Evolutionary conservation across 306 rosid species (phyloP).

Genomic region (Trifolium repens): DNA sequence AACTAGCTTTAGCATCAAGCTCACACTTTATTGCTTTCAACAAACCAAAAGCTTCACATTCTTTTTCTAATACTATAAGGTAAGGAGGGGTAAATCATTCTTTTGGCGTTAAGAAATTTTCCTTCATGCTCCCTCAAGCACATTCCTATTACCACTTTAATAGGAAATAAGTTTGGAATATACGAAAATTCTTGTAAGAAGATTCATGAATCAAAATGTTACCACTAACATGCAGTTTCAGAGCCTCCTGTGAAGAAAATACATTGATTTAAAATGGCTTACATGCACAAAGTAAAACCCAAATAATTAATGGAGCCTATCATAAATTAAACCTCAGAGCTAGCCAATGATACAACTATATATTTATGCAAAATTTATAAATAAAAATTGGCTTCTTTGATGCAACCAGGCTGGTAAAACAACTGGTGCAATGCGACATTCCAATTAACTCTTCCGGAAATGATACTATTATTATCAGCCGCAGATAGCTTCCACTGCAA

Average conservation of each 20-base stretch:
- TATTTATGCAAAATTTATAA: slow-evolving; percentile 25
- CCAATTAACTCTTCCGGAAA: slow-evolving; percentile 21
- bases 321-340: slow-evolving; percentile 29
- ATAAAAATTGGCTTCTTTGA: slow-evolving; percentile 28
- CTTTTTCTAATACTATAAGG: too few species aligned
- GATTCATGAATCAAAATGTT: not conserved
- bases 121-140: too few species aligned
- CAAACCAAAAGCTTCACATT: too few species aligned
- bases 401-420: slow-evolving; percentile 33
- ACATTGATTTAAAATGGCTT: slow-evolving; percentile 35
- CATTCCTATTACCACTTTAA: too few species aligned
- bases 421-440: slow-evolving; percentile 34
- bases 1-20: too few species aligned
- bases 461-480: slow-evolving; percentile 45
- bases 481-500: slow-evolving; percentile 83
- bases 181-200: too few species aligned
- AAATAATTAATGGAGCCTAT: slow-evolving; percentile 7
- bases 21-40: too few species aligned
- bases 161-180: too few species aligned
- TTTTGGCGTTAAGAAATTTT: too few species aligned
- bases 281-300: not conserved
- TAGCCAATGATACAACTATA: not conserved
- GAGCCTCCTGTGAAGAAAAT: slow-evolving; percentile 19
- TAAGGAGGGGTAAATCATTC: too few species aligned
- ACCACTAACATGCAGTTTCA: not conserved